Evolutionary conservation across 31 red algal genomes (phyloP).

Genomic region (Endocladia muricata): DNA sequence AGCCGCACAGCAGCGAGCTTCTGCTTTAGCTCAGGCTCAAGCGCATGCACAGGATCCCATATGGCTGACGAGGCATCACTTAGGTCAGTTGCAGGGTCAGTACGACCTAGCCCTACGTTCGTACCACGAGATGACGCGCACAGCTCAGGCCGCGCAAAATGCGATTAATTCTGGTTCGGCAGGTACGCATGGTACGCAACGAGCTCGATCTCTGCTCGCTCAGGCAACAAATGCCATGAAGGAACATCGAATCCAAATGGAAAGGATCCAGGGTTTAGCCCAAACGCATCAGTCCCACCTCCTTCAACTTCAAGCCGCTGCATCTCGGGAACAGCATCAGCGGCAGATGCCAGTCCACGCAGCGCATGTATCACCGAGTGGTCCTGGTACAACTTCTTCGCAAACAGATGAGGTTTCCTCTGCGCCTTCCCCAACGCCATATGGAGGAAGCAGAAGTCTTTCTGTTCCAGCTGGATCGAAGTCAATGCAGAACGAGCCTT

Average conservation of each 20-base stretch:
- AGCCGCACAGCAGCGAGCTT: neutral
- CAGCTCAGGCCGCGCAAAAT: constrained; percentile 30
- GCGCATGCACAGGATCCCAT: constrained; percentile 5
- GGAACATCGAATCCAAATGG: constrained; percentile 13
- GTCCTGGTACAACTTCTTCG: too few relatives aligned
- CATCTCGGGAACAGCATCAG: constrained; percentile 28
- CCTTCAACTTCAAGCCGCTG: constrained; percentile 1
- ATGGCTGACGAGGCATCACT: constrained; percentile 34
- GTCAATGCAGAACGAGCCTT: too few relatives aligned
- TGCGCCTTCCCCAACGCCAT: too few relatives aligned
- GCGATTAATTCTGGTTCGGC: constrained; percentile 21
- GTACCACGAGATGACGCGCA: constrained; percentile 12
- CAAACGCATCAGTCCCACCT: constrained; percentile 6
- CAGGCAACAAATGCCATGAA: constrained; percentile 17
- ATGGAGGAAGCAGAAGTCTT: too few relatives aligned
- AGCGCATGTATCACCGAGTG: too few relatives aligned
- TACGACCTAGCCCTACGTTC: constrained; percentile 27
- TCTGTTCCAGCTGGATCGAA: too few relatives aligned
- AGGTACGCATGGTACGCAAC: constrained; percentile 20
- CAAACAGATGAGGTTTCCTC: too few relatives aligned
- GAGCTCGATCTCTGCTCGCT: neutral
- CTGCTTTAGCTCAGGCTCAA: constrained; percentile 24
- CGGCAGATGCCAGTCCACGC: constrained; percentile 22
- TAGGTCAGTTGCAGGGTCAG: constrained; percentile 16
- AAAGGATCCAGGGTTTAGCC: constrained; percentile 20